These are phyloP conservation scores for Thelonectria discophora DNA, from an alignment of 2,329 filamentous ascomycete genomes.

Conservation along the genomic window DNA sequence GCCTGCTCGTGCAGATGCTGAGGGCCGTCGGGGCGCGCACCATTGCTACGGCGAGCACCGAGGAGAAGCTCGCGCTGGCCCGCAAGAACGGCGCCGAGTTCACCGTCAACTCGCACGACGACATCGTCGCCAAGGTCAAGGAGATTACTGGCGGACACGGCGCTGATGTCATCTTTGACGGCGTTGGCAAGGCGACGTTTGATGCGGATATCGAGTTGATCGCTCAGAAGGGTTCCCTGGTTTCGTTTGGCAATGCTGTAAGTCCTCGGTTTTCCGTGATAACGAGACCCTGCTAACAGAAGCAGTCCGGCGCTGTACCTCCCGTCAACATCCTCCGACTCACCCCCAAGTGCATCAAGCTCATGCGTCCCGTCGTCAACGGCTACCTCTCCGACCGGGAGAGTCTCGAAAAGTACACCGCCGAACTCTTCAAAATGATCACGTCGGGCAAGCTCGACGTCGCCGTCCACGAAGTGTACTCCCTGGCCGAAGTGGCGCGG, in stretches of 20 bases:
- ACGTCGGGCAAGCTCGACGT: conserved; percentile 74
- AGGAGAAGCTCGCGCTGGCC: conserved; percentile 77
- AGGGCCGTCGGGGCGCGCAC: conserved; percentile 75
- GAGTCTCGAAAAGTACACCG: conserved; percentile 75
- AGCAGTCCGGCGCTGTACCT: conserved; percentile 74
- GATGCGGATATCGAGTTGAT: conserved; percentile 78
- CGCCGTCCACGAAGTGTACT: conserved; percentile 79
- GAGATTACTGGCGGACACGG: conserved; percentile 78
- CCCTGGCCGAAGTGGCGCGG: conserved; percentile 73
- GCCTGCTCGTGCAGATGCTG: conserved; percentile 79
- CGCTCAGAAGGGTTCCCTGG: conserved; percentile 78
- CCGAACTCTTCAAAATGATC: conserved; percentile 78
- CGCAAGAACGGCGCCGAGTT: conserved; percentile 75
- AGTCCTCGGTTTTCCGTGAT: conserved; percentile 44
- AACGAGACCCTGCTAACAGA: conserved; percentile 22
- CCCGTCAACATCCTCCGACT: conserved; percentile 68
- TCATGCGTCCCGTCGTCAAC: conserved; percentile 78
- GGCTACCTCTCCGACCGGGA: conserved; percentile 74
- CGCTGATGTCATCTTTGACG: conserved; percentile 82
- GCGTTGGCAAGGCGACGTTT: conserved; percentile 86
- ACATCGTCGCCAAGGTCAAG: conserved; percentile 66
- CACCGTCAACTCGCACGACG: conserved; percentile 73
- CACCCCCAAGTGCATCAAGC: conserved; percentile 76
- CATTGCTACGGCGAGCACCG: conserved; percentile 80
- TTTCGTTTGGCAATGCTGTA: conserved; percentile 82